phyloP scores from a whole-genome alignment of 768 basidiomycete genomes.

The Lactarius pseudohatsudake region DNA sequence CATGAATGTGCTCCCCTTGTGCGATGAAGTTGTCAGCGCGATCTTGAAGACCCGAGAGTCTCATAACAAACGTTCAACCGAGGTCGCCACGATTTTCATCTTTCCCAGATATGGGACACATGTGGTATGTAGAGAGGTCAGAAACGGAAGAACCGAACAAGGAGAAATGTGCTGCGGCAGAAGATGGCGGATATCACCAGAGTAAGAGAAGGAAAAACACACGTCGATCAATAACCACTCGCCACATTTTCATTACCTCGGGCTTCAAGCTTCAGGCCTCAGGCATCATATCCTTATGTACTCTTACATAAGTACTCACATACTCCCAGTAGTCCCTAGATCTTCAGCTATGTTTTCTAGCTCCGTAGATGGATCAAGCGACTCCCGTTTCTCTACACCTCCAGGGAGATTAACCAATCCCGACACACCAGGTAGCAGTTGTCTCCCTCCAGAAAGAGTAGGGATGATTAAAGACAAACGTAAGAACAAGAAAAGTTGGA shows the following conservation, averaged over 20 bases:
- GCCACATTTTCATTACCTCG: not conserved
- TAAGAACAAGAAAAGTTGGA: not conserved
- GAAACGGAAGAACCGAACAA: not conserved
- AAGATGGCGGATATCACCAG: not conserved
- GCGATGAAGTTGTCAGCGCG: conserved; percentile 20
- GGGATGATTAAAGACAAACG: too few species aligned
- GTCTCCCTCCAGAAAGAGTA: not conserved
- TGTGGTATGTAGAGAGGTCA: not conserved
- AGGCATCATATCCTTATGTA: not conserved
- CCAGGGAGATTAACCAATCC: not conserved
- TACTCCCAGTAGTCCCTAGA: not conserved
- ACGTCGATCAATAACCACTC: not conserved
- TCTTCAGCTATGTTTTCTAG: not conserved
- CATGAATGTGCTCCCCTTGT: not conserved
- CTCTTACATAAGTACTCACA: not conserved
- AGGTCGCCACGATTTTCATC: conserved; percentile 2
- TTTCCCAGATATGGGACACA: conserved; percentile 6
- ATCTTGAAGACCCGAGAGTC: conserved; percentile 20
- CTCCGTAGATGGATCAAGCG: not conserved
- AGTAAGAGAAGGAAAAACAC: not conserved
- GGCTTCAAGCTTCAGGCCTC: not conserved
- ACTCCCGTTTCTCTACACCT: not conserved
- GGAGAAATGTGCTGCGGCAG: not conserved
- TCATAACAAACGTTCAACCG: conserved; percentile 2
- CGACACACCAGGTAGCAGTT: not conserved